Evolutionary conservation across 768 basidiomycete species (phyloP).

Genomic region (Rhizopogon vulgaris): DNA sequence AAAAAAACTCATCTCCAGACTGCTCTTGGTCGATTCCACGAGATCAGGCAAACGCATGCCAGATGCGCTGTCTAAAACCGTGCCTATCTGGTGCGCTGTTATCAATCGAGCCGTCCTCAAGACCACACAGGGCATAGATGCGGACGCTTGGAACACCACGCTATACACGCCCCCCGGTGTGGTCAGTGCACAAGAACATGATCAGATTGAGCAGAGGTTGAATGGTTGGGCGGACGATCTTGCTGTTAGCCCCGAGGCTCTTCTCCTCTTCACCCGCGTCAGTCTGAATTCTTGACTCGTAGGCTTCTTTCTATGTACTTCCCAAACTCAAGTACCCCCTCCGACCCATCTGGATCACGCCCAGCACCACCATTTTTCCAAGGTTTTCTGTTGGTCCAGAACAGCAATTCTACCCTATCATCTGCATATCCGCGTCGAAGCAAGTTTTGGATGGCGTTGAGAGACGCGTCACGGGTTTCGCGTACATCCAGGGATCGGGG

Average conservation of each 20-base stretch:
- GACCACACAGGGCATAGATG: not conserved
- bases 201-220: constrained; percentile 64
- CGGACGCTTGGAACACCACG: constrained; percentile 43
- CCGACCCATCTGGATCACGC: constrained; percentile 85
- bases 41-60: constrained; percentile 90
- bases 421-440: constrained; percentile 85
- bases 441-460: constrained; percentile 56
- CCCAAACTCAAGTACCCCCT: constrained; percentile 60
- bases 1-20: constrained; percentile 31
- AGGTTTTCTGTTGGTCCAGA: constrained; percentile 15
- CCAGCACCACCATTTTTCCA: constrained; percentile 52
- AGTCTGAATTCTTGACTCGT: not conserved
- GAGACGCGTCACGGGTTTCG: constrained; percentile 60
- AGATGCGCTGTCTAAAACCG: constrained; percentile 87
- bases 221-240: constrained; percentile 67
- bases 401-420: constrained; percentile 53
- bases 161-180: constrained; percentile 68
- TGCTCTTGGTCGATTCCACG: constrained; percentile 89
- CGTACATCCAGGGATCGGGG: constrained; percentile 90
- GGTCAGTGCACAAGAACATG: constrained; percentile 72
- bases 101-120: constrained; percentile 59
- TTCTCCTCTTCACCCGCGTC: not conserved
- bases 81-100: constrained; percentile 93
- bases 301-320: constrained; percentile 71
- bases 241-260: constrained; percentile 37